Base-by-base conservation (phyloP, 2,329 filamentous ascomycete species). In the Clonostachys byssicola region DNA sequence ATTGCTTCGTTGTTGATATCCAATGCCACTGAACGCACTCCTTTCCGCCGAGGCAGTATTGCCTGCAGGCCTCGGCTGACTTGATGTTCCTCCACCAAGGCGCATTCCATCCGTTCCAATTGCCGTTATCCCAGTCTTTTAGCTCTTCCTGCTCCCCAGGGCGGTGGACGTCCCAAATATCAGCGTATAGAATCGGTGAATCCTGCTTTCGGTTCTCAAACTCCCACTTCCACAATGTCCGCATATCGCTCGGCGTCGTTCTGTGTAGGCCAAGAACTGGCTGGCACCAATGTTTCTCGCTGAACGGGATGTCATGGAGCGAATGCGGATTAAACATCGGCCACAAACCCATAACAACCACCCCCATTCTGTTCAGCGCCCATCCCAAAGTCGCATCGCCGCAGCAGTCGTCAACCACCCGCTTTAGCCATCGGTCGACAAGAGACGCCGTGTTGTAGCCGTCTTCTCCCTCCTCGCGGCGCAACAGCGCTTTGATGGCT, bases 321-420 rank as follows among this genome's bases (percentile, higher is more conserved):
- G 77, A 64, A 51, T 80, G 75, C 14, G 65, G 61, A 51, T 68
- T 70, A 61, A 77, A 77, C 58, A 75, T 61, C 5, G 74, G 74
- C 64, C 69, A 78, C 46, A 74, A 64, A 6, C 74, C 74, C 16
- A 67, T 70, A 49, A 79, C 46, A 5, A 61, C 54, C 10, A 78
- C 64, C 2, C 70, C 70, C 17, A 65, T 67, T 40, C 73, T 66
- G 50, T 64, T 66, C 41, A 79, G 52, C 6, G 67, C 68, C 60
- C 67, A 75, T 4, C 75, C 76, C 5, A 78, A 57, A 7, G 78
- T 67, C 39, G 72, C 74, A 46, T 80, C 76, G 8, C 76, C 76
- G 43, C 75, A 78, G 57, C 73, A 78, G 48, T 82, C 77, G 12
- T 65, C 54, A 30, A 62, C 61, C 23, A 75, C 61, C 35, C 67